Conservation (phyloP, 768 basidiomycete genomes). For the Ephemerocybe angulata region DNA sequence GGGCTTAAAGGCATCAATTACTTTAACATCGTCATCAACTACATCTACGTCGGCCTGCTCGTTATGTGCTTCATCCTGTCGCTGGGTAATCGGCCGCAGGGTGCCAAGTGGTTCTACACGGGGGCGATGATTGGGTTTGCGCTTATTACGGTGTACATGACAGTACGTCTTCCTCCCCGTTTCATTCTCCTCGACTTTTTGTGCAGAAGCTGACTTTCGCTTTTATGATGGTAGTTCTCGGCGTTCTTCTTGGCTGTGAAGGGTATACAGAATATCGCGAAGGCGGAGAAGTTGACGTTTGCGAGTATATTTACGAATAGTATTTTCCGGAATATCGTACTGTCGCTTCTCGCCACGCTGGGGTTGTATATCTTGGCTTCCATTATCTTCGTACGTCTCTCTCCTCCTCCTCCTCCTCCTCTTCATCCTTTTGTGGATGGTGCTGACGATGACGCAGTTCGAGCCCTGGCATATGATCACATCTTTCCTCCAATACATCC, state of each 20-base stretch:
- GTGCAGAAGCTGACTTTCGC: slow-evolving; percentile 5
- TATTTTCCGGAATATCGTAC: slow-evolving; percentile 81
- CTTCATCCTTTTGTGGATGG: background rate
- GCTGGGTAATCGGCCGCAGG: slow-evolving; percentile 90
- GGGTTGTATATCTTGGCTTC: slow-evolving; percentile 85
- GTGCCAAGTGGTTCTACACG: slow-evolving; percentile 85
- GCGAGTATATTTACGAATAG: slow-evolving; percentile 68
- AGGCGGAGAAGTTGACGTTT: slow-evolving; percentile 44
- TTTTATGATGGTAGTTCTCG: slow-evolving; percentile 44
- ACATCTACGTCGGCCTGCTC: slow-evolving; percentile 84
- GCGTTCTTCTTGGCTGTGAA: slow-evolving; percentile 83
- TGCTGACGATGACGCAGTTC: slow-evolving; percentile 44
- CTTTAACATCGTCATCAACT: slow-evolving; percentile 76
- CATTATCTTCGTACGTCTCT: slow-evolving; percentile 73
- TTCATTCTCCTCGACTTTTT: background rate
- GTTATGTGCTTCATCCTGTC: slow-evolving; percentile 85
- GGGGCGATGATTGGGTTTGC: slow-evolving; percentile 83
- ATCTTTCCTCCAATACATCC: slow-evolving; percentile 86
- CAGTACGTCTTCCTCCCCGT: slow-evolving; percentile 50
- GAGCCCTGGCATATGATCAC: slow-evolving; percentile 99
- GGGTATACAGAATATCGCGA: slow-evolving; percentile 61
- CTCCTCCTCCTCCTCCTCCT: background rate
- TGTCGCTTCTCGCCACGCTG: slow-evolving; percentile 83
- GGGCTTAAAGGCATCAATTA: slow-evolving; percentile 59
- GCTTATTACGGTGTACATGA: slow-evolving; percentile 95